Conservation (phyloP, 345 rosid genomes). For the Syzygium grande region DNA sequence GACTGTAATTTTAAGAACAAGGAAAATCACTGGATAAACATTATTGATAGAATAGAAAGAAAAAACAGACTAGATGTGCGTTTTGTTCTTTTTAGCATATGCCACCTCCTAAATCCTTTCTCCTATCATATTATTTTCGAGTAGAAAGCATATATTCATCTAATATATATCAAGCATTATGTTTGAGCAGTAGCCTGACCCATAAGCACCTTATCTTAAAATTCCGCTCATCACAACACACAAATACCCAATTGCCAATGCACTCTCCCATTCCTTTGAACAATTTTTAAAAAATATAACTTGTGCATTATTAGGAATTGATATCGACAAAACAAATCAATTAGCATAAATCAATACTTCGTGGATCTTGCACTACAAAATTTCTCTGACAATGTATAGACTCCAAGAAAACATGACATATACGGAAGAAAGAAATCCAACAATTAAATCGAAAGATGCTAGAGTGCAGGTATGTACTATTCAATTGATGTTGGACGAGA, state of each 20-base stretch:
- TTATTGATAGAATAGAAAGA: neutral
- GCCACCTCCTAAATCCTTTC: neutral
- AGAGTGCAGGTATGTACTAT: accelerated
- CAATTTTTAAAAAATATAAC: neutral
- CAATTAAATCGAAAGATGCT: neutral
- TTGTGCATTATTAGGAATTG: neutral
- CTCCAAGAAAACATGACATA: neutral
- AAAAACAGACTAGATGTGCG: accelerated
- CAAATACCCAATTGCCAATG: neutral
- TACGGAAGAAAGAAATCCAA: accelerated
- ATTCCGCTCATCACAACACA: neutral
- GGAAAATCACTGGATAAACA: neutral
- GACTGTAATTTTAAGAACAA: neutral
- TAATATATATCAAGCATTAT: neutral
- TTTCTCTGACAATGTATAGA: neutral
- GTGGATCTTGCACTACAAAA: neutral
- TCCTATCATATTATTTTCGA: accelerated
- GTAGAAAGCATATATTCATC: neutral
- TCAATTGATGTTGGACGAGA: too few relatives aligned
- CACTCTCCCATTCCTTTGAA: neutral
- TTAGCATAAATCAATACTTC: neutral
- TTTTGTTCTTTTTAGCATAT: accelerated
- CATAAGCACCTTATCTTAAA: neutral
- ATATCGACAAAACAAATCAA: neutral
- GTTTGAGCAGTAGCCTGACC: neutral